These are phyloP conservation scores for Brassica cretica DNA, from an alignment of 345 rosid species.

Conservation along the genomic window DNA sequence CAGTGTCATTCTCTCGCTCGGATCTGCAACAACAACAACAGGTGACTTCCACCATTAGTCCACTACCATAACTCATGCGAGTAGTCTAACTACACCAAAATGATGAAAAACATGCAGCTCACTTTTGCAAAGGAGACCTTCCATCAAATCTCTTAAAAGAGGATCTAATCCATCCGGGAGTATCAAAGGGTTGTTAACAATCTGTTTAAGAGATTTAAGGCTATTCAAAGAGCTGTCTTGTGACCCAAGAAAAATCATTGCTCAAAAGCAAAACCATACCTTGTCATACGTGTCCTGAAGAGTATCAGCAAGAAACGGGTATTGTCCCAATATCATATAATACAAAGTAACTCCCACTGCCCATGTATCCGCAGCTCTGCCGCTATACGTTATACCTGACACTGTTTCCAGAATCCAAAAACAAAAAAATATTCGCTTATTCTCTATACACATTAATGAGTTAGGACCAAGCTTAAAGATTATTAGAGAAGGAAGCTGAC, in stretches of 20 bases:
- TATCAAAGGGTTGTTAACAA: constrained; percentile 68
- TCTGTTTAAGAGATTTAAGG: constrained; percentile 47
- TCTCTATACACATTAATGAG: constrained; percentile 2
- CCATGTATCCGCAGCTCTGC: constrained; percentile 97
- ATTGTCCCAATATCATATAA: constrained; percentile 77
- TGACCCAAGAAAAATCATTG: not conserved
- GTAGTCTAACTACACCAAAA: not conserved
- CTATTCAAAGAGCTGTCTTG: constrained; percentile 3
- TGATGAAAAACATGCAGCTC: constrained; percentile 24
- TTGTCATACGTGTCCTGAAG: constrained; percentile 95
- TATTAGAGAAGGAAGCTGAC: constrained; percentile 41
- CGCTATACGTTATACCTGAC: constrained; percentile 80
- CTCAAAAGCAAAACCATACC: constrained; percentile 45
- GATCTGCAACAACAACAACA: constrained; percentile 53
- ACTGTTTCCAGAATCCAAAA: constrained; percentile 17
- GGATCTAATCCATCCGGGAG: constrained; percentile 71
- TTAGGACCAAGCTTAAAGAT: not conserved
- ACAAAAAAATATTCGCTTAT: not conserved
- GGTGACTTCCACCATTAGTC: constrained; percentile 13
- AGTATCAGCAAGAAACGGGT: constrained; percentile 94
- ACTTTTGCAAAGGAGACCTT: constrained; percentile 96
- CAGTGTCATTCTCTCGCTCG: constrained; percentile 68
- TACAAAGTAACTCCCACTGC: constrained; percentile 93
- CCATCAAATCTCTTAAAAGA: constrained; percentile 62
- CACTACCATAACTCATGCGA: not conserved